These are phyloP conservation scores for Amphirosellinia nigrospora DNA, from an alignment of 495 filamentous ascomycete species.

Conservation along the genomic window DNA sequence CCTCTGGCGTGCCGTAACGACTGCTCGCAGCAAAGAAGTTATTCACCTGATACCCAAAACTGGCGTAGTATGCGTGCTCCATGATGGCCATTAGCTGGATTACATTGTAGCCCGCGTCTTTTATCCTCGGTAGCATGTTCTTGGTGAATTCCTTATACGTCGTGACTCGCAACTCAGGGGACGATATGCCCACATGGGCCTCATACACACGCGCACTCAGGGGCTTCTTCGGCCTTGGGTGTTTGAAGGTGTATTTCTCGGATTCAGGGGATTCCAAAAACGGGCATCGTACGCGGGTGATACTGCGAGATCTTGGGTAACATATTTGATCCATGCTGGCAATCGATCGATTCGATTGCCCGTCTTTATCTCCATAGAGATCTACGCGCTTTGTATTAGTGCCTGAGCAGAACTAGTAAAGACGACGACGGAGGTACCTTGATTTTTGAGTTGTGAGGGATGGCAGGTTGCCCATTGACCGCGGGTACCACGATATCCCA, in stretches of 20 bases:
- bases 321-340: conserved; percentile 95
- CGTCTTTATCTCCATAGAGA: conserved; percentile 79
- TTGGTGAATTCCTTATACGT: conserved; percentile 97
- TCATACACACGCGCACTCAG: conserved; percentile 90
- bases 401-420: conserved; percentile 12
- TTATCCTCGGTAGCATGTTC: conserved; percentile 89
- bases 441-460: conserved; percentile 92
- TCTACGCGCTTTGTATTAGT: conserved; percentile 57
- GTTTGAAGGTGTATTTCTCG: conserved; percentile 80
- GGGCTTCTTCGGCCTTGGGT: conserved; percentile 83
- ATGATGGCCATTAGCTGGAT: conserved; percentile 99
- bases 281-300: conserved; percentile 92
- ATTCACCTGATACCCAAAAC: conserved; percentile 98
- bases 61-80: conserved; percentile 99
- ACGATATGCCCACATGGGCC: conserved; percentile 96
- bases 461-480: conserved; percentile 71
- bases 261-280: conserved; percentile 93
- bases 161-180: conserved; percentile 83
- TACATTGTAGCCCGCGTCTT: conserved; percentile 90
- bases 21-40: conserved; percentile 98
- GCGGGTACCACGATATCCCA: conserved; percentile 84
- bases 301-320: conserved; percentile 87
- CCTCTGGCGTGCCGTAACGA: conserved; percentile 91
- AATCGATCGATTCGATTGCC: conserved; percentile 85
- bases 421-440: conserved; percentile 65